phyloP scores from a whole-genome alignment of 2,329 filamentous ascomycete genomes.

The Neophaeococcomyces aloes region DNA sequence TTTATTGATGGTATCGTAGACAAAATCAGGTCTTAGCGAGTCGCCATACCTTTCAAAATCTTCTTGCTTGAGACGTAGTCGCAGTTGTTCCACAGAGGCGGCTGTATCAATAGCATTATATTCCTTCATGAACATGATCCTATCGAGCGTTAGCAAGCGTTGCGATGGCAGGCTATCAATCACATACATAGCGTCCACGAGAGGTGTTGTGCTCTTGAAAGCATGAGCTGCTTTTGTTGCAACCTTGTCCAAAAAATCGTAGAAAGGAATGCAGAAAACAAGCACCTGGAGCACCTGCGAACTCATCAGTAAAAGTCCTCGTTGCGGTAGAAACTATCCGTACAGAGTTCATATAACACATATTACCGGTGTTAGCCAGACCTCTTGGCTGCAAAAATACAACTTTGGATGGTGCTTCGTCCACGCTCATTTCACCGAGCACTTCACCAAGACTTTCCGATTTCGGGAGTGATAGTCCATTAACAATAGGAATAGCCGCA shows the following conservation, averaged over 20 bases:
- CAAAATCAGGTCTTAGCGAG: constrained; percentile 82
- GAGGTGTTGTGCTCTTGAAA: constrained; percentile 88
- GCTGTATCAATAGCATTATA: constrained; percentile 80
- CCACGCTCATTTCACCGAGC: constrained; percentile 60
- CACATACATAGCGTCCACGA: constrained; percentile 84
- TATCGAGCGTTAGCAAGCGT: constrained; percentile 28
- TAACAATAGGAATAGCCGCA: constrained; percentile 23
- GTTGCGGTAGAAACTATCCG: constrained; percentile 27
- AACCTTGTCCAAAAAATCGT: constrained; percentile 81
- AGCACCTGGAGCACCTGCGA: constrained; percentile 82
- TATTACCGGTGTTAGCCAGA: constrained; percentile 92
- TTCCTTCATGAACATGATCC: constrained; percentile 92
- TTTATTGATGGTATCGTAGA: constrained; percentile 83
- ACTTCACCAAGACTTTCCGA: constrained; percentile 63
- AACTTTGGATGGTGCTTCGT: constrained; percentile 47
- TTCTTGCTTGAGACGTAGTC: constrained; percentile 62
- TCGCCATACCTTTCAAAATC: constrained; percentile 87
- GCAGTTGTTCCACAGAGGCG: constrained; percentile 60
- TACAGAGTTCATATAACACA: constrained; percentile 99
- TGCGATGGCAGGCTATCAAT: background rate
- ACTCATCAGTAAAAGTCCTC: constrained; percentile 27
- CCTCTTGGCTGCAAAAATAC: constrained; percentile 85
- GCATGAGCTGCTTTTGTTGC: constrained; percentile 65
- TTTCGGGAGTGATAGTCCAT: constrained; percentile 38
- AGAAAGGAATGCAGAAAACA: constrained; percentile 87